Percentiles rank a stretch among this genome's conserved stretches.
Conservation (phyloP, 352 stramenopile species). For the Pythium volutum region DNA sequence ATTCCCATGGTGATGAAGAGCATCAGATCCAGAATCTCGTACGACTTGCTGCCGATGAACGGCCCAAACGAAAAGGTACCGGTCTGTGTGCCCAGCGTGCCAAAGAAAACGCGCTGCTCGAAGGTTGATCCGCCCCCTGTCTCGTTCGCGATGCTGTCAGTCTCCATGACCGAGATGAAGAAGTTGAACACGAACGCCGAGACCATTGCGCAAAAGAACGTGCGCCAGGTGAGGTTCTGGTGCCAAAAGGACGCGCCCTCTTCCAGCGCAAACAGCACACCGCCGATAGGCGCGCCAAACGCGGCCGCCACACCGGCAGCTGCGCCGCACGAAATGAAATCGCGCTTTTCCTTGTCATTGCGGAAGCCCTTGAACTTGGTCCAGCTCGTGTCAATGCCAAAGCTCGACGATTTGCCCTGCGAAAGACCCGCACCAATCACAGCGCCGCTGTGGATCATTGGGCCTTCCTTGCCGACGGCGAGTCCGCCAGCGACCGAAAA, state of each 20-base stretch:
- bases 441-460: slow-evolving; percentile 89
- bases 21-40: slow-evolving; percentile 94
- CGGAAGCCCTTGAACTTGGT: slow-evolving; percentile 91
- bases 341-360: slow-evolving; percentile 94
- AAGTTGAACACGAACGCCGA: slow-evolving; percentile 85
- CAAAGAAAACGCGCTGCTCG: slow-evolving; percentile 47
- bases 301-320: slow-evolving; percentile 96
- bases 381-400: slow-evolving; percentile 87
- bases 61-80: slow-evolving; percentile 88
- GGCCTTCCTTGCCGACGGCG: slow-evolving; percentile 85
- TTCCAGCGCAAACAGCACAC: slow-evolving; percentile 97
- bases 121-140: slow-evolving; percentile 6
- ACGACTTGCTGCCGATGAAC: slow-evolving; percentile 86
- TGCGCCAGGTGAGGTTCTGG: slow-evolving; percentile 97
- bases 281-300: slow-evolving; percentile 97
- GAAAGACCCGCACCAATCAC: slow-evolving; percentile 96
- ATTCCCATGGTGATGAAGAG: slow-evolving; percentile 97
- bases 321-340: slow-evolving; percentile 97
- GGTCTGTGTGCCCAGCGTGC: slow-evolving; percentile 72
- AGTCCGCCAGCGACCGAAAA: slow-evolving; percentile 80
- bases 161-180: slow-evolving; percentile 80
- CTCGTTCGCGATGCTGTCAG: slow-evolving; percentile 32
- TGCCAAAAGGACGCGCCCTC: slow-evolving; percentile 98
- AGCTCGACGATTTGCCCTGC: slow-evolving; percentile 89
- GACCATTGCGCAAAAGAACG: slow-evolving; percentile 97